Percentiles rank a stretch among this genome's conserved stretches.
Evolutionary conservation across 2,329 filamentous ascomycete species (phyloP).

Genomic region (Escovopsis weberi): DNA sequence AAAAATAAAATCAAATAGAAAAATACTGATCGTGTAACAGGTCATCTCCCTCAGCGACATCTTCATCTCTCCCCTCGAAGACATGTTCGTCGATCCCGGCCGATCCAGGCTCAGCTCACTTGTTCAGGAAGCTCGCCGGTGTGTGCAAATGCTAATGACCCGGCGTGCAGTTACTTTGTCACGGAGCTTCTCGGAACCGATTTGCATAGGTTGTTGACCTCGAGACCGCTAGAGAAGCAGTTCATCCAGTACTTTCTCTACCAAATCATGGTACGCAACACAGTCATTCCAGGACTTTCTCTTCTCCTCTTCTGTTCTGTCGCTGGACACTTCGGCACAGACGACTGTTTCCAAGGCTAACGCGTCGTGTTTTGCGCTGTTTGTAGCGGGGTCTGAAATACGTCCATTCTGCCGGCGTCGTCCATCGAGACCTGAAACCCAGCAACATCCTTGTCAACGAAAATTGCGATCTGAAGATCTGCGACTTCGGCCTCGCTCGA

Average conservation of each 20-base stretch:
- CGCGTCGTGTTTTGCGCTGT: too few species aligned
- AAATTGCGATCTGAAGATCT: constrained; percentile 99
- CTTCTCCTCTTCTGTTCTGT: too few species aligned
- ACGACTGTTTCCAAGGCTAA: too few species aligned
- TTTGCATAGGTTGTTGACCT: constrained; percentile 87
- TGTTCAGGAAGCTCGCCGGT: too few species aligned
- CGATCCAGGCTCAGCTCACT: background rate
- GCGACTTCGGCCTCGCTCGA: constrained; percentile 92
- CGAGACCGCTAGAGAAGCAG: constrained; percentile 92
- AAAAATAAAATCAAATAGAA: too few species aligned
- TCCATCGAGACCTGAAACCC: constrained; percentile 88
- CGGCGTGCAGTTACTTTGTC: constrained; percentile 70
- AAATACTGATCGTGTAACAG: constrained; percentile 31
- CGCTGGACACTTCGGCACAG: too few species aligned
- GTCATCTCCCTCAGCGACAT: constrained; percentile 98
- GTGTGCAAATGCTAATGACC: constrained; percentile 6
- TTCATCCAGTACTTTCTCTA: constrained; percentile 99
- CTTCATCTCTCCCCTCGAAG: constrained; percentile 96
- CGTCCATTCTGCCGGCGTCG: constrained; percentile 94
- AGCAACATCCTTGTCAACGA: constrained; percentile 99
- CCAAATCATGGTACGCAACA: constrained; percentile 72
- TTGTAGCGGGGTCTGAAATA: constrained; percentile 88
- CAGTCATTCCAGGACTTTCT: too few species aligned
- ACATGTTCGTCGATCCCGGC: constrained; percentile 50
- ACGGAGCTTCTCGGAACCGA: constrained; percentile 96